Evolutionary conservation across 2,329 filamentous ascomycete genomes (phyloP), one percentile per base, ranked within the genome.

Genomic region (Diaporthe batatas): DNA sequence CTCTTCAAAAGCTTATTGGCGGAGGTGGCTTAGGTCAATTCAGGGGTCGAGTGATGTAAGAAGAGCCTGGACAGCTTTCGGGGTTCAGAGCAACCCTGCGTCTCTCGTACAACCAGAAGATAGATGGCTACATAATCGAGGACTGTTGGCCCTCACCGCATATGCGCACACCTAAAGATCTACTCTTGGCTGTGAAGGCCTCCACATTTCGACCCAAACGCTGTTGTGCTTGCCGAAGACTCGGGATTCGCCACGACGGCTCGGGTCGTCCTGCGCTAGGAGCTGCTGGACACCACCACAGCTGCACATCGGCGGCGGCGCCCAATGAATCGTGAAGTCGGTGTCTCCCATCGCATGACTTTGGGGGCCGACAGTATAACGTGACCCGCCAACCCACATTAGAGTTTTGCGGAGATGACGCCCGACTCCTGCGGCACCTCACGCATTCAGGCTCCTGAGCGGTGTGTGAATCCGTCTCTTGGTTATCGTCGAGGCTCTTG

Each of bases 291-390:
- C 53, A 55, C 53, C 53, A 55, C 18, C 53, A 55, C 53, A 34
- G 53, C 53, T 55, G 53, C 53, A 55, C 53, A 55, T 21, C 25
- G 53, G 53, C 53, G 53, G 53, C 53, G 25, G 53, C 16, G 16
- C 53, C 53, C 53, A 55, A 55, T 55, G 53, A 55, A 11, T 18
- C 53, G 14, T 55, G 53, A 55, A 55, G 53, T 29, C 53, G 53
- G 53, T 55, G 5, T 55, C 25, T 8, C 3, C n/a, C 53, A 21
- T 55, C n/a, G 25, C 53, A 34, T 55, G 44, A 55, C 32, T 21
- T 55, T 55, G 53, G 53, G 53, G 53, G 53, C 53, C 25, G 53
- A 16, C 53, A 55, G 53, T 34, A 55, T 34, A 53, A 53, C 49
- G 49, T 53, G 49, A 53, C 49, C 49, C 7, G 53, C 53, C 53